Percentiles rank a stretch among this genome's conserved stretches.
phyloP scores from a whole-genome alignment of 2,329 filamentous ascomycete genomes.

The Fusarium agapanthi region DNA sequence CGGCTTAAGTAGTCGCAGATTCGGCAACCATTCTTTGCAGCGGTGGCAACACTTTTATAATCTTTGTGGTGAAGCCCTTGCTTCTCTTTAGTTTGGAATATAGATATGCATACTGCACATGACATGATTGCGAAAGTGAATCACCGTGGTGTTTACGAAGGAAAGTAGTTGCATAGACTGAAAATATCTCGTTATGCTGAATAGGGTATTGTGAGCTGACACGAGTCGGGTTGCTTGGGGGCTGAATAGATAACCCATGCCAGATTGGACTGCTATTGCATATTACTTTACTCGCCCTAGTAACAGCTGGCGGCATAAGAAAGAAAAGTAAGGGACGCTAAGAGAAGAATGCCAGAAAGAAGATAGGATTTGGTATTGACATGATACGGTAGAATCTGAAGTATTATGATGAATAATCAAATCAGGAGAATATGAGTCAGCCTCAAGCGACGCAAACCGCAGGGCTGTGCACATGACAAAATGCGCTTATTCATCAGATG shows the following conservation, averaged over 20 bases:
- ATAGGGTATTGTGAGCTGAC: not conserved
- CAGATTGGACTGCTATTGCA: not conserved
- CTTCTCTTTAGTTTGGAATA: not conserved
- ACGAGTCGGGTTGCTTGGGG: not conserved
- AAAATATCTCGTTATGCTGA: not conserved
- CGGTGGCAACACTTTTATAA: not conserved
- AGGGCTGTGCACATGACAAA: no score
- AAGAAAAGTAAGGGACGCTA: not conserved
- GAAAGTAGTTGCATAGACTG: not conserved
- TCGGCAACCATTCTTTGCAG: not conserved
- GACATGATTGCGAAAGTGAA: not conserved
- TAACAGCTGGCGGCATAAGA: not conserved
- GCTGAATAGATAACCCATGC: not conserved
- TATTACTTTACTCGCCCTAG: no score
- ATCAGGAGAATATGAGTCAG: no score
- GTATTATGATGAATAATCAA: no score
- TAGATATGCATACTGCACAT: not conserved
- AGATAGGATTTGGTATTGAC: no score
- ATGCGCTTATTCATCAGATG: no score
- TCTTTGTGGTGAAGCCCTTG: not conserved
- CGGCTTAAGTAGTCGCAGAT: not conserved
- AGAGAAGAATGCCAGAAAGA: no score
- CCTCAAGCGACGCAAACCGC: no score
- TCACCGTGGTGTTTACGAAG: rapidly evolving
- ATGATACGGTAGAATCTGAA: no score